These are phyloP conservation scores for Thymus quinquecostatus DNA, from an alignment of 257 asterid genomes.

Conservation along the genomic window DNA sequence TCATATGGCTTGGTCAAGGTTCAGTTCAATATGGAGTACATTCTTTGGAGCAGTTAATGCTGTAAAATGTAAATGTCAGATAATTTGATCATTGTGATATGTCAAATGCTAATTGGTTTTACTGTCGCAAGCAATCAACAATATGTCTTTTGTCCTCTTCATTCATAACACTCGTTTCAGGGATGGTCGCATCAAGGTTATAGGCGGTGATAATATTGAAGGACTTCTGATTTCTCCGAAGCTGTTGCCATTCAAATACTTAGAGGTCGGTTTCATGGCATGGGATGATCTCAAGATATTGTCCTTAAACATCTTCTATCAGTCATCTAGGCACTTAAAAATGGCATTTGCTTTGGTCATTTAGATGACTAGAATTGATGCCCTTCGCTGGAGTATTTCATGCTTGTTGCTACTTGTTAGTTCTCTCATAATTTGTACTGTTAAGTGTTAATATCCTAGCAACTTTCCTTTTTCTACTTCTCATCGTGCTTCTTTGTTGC, in stretches of 20 bases:
- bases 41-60: neutral
- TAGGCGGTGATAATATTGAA: constrained; percentile 93
- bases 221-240: constrained; percentile 75
- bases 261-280: constrained; percentile 61
- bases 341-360: neutral
- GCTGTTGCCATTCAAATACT: constrained; percentile 71
- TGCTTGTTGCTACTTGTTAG: neutral
- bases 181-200: constrained; percentile 92
- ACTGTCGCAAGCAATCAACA: constrained; percentile 1
- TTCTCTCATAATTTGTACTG: constrained; percentile 13
- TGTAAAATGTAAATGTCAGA: neutral
- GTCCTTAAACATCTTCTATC: neutral
- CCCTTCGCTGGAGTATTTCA: neutral
- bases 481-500: constrained; percentile 40
- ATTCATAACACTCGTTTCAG: constrained; percentile 42
- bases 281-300: neutral
- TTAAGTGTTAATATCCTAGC: constrained; percentile 20
- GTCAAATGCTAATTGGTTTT: neutral
- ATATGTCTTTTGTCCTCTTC: constrained; percentile 12
- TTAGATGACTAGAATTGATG: too few species aligned
- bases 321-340: constrained; percentile 24
- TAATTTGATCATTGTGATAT: constrained; percentile 12
- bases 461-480: constrained; percentile 12
- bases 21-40: neutral
- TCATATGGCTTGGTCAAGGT: neutral